Evolutionary conservation across 495 filamentous ascomycete genomes (phyloP).

Genomic region (Letharia lupina): DNA sequence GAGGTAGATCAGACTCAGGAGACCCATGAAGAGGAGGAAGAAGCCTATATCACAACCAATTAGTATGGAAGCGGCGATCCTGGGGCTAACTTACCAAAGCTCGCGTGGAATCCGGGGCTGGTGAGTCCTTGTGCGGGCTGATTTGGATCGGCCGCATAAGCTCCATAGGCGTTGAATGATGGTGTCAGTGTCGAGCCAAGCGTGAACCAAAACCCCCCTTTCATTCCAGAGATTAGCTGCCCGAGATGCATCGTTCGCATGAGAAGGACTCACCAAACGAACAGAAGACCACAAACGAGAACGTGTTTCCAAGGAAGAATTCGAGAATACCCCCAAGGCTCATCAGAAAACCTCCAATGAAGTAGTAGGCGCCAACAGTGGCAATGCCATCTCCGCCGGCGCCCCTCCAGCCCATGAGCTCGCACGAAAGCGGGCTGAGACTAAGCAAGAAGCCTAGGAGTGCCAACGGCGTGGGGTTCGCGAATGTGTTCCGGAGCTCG

Average conservation of each 20-base stretch:
- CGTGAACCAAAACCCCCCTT: slow-evolving; percentile 46
- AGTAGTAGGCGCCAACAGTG: slow-evolving; percentile 24
- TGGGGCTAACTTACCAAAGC: slow-evolving; percentile 28
- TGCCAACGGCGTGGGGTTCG: slow-evolving; percentile 60
- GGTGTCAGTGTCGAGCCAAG: slow-evolving; percentile 41
- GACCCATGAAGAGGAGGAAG: slow-evolving; percentile 51
- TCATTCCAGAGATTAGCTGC: not conserved
- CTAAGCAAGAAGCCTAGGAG: slow-evolving; percentile 58
- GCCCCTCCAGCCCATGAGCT: slow-evolving; percentile 64
- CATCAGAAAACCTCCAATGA: slow-evolving; percentile 45
- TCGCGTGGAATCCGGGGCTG: slow-evolving; percentile 35
- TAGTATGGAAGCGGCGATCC: not conserved
- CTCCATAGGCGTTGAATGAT: slow-evolving; percentile 38
- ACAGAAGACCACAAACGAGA: slow-evolving; percentile 53
- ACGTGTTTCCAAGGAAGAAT: slow-evolving; percentile 67
- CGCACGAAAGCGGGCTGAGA: slow-evolving; percentile 54
- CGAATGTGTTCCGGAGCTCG: slow-evolving; percentile 51
- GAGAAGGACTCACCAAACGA: slow-evolving; percentile 32
- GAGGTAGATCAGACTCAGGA: slow-evolving; percentile 50
- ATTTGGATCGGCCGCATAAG: slow-evolving; percentile 30
- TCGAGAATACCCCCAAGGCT: slow-evolving; percentile 56
- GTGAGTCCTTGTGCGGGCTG: slow-evolving; percentile 29
- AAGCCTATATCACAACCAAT: slow-evolving; percentile 31
- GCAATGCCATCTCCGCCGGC: slow-evolving; percentile 52
- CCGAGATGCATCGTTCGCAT: not conserved